Evolutionary conservation across 768 basidiomycete genomes (phyloP).

Genomic region (Russula brevipes): DNA sequence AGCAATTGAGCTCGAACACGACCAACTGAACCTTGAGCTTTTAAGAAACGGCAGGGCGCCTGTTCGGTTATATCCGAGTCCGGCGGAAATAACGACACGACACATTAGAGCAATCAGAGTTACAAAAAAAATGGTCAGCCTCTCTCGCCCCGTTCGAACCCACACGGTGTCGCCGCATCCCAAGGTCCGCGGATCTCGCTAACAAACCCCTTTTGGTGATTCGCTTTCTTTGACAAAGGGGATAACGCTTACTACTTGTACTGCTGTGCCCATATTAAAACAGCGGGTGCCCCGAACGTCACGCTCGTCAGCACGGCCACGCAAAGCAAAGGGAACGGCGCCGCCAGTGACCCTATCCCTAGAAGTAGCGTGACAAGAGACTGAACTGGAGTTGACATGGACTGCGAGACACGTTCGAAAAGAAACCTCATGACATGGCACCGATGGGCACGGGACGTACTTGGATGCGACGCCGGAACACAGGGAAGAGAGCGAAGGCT

Average conservation of each 20-base stretch:
- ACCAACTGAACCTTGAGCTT: neutral
- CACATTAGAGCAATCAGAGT: neutral
- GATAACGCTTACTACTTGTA: conserved; percentile 64
- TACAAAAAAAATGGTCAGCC: neutral
- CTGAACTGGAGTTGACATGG: conserved; percentile 44
- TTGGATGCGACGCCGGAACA: conserved; percentile 69
- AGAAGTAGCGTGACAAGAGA: conserved; percentile 49
- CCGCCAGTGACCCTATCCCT: conserved; percentile 49
- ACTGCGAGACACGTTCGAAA: conserved; percentile 34
- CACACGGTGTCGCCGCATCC: conserved; percentile 73
- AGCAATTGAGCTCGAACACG: neutral
- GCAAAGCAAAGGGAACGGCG: conserved; percentile 54
- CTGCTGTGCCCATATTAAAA: conserved; percentile 79
- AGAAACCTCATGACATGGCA: conserved; percentile 11
- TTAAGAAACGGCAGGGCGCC: neutral
- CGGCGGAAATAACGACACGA: too few relatives aligned
- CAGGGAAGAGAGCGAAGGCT: conserved; percentile 77
- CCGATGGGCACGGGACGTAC: conserved; percentile 34
- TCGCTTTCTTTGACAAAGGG: neutral
- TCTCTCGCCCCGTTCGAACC: neutral
- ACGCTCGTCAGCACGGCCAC: conserved; percentile 47
- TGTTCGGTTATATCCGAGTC: too few relatives aligned
- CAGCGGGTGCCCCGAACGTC: conserved; percentile 66
- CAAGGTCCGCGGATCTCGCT: conserved; percentile 88
- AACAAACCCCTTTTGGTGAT: conserved; percentile 18